Base-by-base conservation (phyloP, 805 yeast genomes). In the Candida loeiensis region DNA sequence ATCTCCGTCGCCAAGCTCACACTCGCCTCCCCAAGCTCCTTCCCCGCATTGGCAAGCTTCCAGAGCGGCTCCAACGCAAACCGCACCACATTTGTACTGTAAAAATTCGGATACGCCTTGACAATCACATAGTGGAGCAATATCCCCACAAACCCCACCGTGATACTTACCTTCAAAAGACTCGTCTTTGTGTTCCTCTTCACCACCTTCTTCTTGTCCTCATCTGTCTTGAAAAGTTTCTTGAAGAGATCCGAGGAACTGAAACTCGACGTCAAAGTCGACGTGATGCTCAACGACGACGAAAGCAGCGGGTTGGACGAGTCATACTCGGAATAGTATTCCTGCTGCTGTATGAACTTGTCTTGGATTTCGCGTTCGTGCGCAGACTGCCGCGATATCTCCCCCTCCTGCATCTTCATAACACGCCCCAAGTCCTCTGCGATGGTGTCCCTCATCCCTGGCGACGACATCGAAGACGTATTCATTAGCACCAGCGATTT, bases 91-190 rank as follows among this genome's bases (percentile, higher is more conserved):
- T 21, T 13, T 34, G 37, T 37, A 29, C 38, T 38, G 25, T 39
- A 40, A 33, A 37, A 41, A 32, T 46, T 44, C 16, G 43, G 37
- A 29, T 54, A 52, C 40, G 59, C 56, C 34, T 48, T 54, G 4
- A 51, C 39, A n/a, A 65, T 30, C 16, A 69, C 40, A 29, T 58
- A 58, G 45, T 69, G 74, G 14, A 66, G 34, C 37, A 67, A 22
- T 34, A 68, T 53, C 2, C 74, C 73, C 25, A 67, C 50, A 32
- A 67, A 53, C 1, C 73, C 73, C 20, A 68, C 57, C 1, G 71
- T 60, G 39, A 66, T 46, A 32, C 71, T 64, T 19, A 66, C 37
- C 38, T 55, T 59, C 45, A 62, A 62, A 14, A 67, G 37, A 37
- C 31, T 37, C 39, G 39, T 38, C 28, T 40, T 37, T 27, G 13